These are phyloP conservation scores for Kokia cookei DNA, from an alignment of 441 rosid genomes.

Conservation along the genomic window DNA sequence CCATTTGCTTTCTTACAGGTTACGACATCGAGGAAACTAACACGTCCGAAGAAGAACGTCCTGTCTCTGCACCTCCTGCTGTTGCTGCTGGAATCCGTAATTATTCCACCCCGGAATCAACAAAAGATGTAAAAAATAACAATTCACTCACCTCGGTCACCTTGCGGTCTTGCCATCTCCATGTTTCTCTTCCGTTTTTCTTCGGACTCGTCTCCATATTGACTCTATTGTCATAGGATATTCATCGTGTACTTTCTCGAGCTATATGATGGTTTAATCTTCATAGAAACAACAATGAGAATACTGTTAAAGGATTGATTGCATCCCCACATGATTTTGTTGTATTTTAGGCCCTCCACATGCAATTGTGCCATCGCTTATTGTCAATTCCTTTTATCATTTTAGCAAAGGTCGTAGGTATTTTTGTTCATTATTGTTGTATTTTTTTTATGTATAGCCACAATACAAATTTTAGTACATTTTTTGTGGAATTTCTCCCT, in stretches of 20 bases:
- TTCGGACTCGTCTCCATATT: conserved; percentile 24
- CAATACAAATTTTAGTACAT: neutral
- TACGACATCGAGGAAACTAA: conserved; percentile 46
- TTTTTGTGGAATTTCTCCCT: neutral
- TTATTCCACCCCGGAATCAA: conserved; percentile 23
- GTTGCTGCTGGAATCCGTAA: conserved; percentile 54
- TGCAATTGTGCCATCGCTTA: neutral
- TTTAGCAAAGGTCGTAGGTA: neutral
- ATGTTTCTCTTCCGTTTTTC: conserved; percentile 13
- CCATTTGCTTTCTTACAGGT: conserved; percentile 32
- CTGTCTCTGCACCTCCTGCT: conserved; percentile 52
- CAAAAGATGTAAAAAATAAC: conserved; percentile 24
- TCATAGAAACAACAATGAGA: neutral
- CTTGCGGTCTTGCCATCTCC: conserved; percentile 6
- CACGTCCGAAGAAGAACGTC: conserved; percentile 19
- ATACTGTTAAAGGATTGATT: neutral
- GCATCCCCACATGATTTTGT: neutral
- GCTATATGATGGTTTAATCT: neutral
- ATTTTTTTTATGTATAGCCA: neutral
- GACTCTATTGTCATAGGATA: conserved; percentile 27
- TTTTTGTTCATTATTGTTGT: neutral
- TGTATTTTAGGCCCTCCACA: neutral
- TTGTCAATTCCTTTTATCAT: neutral
- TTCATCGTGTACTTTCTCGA: conserved; percentile 4
- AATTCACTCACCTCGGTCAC: conserved; percentile 32